Evolutionary conservation across 176 grass and related monocot species (phyloP).

Genomic region (Thinopyrum elongatum): DNA sequence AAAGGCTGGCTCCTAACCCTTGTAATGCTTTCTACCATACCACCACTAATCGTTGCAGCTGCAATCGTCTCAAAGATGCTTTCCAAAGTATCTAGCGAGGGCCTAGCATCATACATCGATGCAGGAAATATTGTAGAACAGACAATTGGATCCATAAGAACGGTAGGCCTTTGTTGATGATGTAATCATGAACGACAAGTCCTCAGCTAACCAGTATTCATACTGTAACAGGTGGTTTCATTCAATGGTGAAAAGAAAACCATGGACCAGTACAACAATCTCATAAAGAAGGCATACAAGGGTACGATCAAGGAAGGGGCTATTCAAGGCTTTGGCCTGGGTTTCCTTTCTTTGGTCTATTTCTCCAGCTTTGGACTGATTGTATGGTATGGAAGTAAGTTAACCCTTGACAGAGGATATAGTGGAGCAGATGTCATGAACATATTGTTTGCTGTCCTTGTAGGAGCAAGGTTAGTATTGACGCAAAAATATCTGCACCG

Average conservation of each 20-base stretch:
- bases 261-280: slow-evolving; percentile 44
- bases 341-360: slow-evolving; percentile 34
- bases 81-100: slow-evolving; percentile 49
- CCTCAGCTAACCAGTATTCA: background rate
- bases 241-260: slow-evolving; percentile 74
- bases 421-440: slow-evolving; percentile 52
- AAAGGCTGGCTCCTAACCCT: slow-evolving; percentile 83
- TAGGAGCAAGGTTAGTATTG: slow-evolving; percentile 55
- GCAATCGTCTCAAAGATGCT: slow-evolving; percentile 50
- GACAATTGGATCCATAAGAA: slow-evolving; percentile 70
- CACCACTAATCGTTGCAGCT: slow-evolving; percentile 48
- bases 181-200: background rate
- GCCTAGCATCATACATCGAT: slow-evolving; percentile 50
- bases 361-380: slow-evolving; percentile 50
- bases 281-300: slow-evolving; percentile 51
- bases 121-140: slow-evolving; percentile 70
- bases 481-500: background rate
- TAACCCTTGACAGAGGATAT: slow-evolving; percentile 52
- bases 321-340: slow-evolving; percentile 48
- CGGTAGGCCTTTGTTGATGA: slow-evolving; percentile 37
- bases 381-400: slow-evolving; percentile 57
- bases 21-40: slow-evolving; percentile 66
- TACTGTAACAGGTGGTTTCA: slow-evolving; percentile 53
- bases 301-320: slow-evolving; percentile 50
- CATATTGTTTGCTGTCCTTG: slow-evolving; percentile 50